A percentile compares a stretch with the other conserved stretches of the same genome.
These are phyloP conservation scores for Arabidopsis suecica DNA, from an alignment of 345 rosid genomes.

Conservation along the genomic window DNA sequence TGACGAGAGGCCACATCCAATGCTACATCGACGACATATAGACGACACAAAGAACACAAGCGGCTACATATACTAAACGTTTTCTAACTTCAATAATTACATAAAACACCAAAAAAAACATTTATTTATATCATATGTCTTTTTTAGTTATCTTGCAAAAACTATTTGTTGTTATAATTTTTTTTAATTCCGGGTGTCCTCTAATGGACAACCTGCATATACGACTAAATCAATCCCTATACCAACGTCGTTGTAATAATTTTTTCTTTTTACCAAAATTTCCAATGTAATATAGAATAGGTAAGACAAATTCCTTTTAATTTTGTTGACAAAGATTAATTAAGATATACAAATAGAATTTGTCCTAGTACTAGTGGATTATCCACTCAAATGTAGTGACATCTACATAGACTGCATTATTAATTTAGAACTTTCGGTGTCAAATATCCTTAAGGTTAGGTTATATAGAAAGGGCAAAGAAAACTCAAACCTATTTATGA, in stretches of 20 bases:
- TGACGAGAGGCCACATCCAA: no score
- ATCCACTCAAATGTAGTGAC: conserved; percentile 17
- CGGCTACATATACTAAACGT: background rate
- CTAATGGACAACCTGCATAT: background rate
- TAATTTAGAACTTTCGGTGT: conserved; percentile 19
- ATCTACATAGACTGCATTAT: background rate
- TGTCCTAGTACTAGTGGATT: background rate
- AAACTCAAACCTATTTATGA: background rate
- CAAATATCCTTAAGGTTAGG: background rate
- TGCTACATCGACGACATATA: no score
- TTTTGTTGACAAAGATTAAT: background rate
- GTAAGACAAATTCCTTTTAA: background rate
- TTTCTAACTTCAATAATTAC: background rate
- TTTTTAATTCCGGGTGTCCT: background rate
- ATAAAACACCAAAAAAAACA: background rate
- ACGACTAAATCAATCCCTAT: background rate
- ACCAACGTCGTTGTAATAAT: background rate
- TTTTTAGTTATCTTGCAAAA: background rate
- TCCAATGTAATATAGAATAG: background rate
- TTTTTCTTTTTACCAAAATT: background rate
- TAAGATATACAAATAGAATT: background rate
- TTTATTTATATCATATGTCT: background rate
- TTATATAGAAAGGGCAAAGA: background rate
- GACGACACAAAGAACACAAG: no score
- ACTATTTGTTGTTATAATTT: background rate